phyloP scores from a whole-genome alignment of 805 yeast species.

The Schwanniomyces occidentalis region DNA sequence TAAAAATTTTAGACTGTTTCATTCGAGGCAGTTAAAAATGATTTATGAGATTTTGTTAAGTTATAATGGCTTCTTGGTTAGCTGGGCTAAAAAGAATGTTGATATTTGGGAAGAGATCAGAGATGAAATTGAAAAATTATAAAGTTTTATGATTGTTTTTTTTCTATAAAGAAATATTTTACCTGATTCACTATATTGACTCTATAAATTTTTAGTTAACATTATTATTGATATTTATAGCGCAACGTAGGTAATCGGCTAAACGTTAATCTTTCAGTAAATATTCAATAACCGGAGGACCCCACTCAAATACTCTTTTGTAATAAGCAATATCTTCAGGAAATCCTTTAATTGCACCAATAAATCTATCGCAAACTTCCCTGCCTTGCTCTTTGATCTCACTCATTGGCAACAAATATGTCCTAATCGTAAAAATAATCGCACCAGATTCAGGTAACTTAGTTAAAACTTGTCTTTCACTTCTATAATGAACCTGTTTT shows the following conservation, averaged over 20 bases:
- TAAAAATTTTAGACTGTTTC: conserved; percentile 50
- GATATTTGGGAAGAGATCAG: conserved; percentile 69
- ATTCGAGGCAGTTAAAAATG: conserved; percentile 49
- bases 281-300: conserved; percentile 54
- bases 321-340: conserved; percentile 60
- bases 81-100: conserved; percentile 67
- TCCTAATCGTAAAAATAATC: conserved; percentile 40
- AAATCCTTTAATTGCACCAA: conserved; percentile 64
- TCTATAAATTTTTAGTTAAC: neutral
- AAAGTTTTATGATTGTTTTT: conserved; percentile 2
- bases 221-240: neutral
- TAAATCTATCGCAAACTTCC: conserved; percentile 49
- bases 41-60: conserved; percentile 52
- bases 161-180: neutral
- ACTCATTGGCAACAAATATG: conserved; percentile 38
- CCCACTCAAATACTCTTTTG: conserved; percentile 69
- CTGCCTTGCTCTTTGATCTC: conserved; percentile 29
- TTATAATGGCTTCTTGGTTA: conserved; percentile 55
- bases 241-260: neutral
- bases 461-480: conserved; percentile 43
- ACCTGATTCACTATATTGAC: neutral
- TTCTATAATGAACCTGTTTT: conserved; percentile 40
- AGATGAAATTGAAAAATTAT: conserved; percentile 34
- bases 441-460: conserved; percentile 41
- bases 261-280: conserved; percentile 10